Evolutionary conservation across 495 filamentous ascomycete genomes (phyloP), one percentile per base, ranked within the genome.

Genomic region (Clohesyomyces aquaticus): DNA sequence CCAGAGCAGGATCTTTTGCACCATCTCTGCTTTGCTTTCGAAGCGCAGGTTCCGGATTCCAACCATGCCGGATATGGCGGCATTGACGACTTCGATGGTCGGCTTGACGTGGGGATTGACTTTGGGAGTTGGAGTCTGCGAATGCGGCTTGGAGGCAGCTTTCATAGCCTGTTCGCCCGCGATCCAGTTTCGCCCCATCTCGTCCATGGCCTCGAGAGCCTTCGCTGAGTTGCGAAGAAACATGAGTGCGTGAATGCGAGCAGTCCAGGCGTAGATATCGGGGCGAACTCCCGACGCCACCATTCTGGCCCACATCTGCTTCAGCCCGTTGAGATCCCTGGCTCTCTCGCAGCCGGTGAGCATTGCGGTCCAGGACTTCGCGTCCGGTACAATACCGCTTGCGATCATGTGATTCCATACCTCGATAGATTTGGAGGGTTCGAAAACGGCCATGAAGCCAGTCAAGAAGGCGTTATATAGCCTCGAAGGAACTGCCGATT

Each of bases 301-400:
- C 76, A 90, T 79, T 57, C 79, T 81, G 1, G 66, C 29, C 88
- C 88, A 91, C 11, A 88, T 77, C 0, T 73, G 72, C 45, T 84
- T 79, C 52, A 89, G 65, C 4, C 78, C 81, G 10, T 76, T 63
- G 16, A 73, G 16, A 62, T 88, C 83, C 22, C 72, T 59, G 14
- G 79, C 74, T 19, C 71, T 74, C 61, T 72, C 72, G 63, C 81
- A 86, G 18, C 87, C 88, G 25, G 77, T 65, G 23, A 91, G 77
- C 84, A 90, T 88, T 26, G 79, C 73, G 38, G 80, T 83, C 83
- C 83, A 90, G 0, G 86, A 85, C 54, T 71, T 77, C 14, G 83
- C 62, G 12, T 74, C 81, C 19, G 88, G 85, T 28, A 72, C 69
- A 28, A 83, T 65, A 0, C 81, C 82, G 55, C 73, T 53, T 11